Conservation (phyloP, 2,329 filamentous ascomycete species). For the Cercospora berteroae region DNA sequence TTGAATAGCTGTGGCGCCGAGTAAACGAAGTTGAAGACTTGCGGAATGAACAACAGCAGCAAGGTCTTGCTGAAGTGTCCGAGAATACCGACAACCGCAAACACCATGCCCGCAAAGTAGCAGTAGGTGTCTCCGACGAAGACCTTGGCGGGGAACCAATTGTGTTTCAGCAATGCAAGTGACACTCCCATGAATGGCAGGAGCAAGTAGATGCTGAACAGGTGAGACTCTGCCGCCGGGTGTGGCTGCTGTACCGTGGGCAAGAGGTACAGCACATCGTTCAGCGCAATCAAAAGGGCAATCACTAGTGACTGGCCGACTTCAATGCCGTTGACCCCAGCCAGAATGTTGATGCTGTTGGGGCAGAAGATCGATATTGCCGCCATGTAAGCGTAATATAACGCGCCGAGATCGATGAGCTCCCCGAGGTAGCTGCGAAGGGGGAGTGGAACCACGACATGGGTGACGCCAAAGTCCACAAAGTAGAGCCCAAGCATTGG, state of each 20-base stretch:
- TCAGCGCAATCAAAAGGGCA: slow-evolving; percentile 75
- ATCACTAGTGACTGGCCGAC: slow-evolving; percentile 92
- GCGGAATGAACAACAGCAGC: slow-evolving; percentile 82
- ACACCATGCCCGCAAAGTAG: slow-evolving; percentile 99
- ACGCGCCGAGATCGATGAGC: slow-evolving; percentile 70
- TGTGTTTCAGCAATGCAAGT: slow-evolving; percentile 79
- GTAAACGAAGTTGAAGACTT: slow-evolving; percentile 96
- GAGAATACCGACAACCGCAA: slow-evolving; percentile 92
- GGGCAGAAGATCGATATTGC: slow-evolving; percentile 95
- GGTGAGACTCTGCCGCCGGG: slow-evolving; percentile 89
- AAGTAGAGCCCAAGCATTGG: slow-evolving; percentile 96
- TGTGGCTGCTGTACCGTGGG: slow-evolving; percentile 69
- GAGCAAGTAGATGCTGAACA: slow-evolving; percentile 93
- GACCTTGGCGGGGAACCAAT: slow-evolving; percentile 92
- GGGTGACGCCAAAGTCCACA: slow-evolving; percentile 96
- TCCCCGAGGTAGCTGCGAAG: slow-evolving; percentile 81
- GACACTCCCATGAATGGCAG: slow-evolving; percentile 94
- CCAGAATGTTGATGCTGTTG: slow-evolving; percentile 99
- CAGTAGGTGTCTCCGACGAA: slow-evolving; percentile 99
- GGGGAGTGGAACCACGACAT: slow-evolving; percentile 84
- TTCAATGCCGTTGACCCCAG: slow-evolving; percentile 98
- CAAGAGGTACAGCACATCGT: slow-evolving; percentile 81
- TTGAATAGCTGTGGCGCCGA: slow-evolving; percentile 89
- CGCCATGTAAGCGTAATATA: slow-evolving; percentile 97
- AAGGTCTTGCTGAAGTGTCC: slow-evolving; percentile 98